Evolutionary conservation across 148 eudicot genomes (phyloP), one percentile per base, ranked within the genome.

Genomic region (Vaccinium corymbosum): DNA sequence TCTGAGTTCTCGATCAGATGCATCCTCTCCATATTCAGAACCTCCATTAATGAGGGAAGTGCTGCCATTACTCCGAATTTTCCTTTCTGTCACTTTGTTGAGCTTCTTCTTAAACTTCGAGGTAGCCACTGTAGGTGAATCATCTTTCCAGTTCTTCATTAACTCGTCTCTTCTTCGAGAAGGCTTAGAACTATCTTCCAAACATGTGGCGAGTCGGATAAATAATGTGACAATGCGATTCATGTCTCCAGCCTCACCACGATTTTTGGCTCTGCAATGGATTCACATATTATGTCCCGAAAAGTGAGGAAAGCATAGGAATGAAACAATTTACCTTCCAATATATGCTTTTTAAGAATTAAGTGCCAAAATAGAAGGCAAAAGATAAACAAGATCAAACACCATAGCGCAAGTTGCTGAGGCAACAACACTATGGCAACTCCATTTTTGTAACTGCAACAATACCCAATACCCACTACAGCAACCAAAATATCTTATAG

Each of bases 1-100:
- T 88, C 82, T 87, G 70, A 87, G 88, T 87, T 95, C 98, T 72
- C 98, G 92, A 83, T 94, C 98, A 75, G 95, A 93, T 13, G 91
- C 90, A 88, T 85, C 87, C 55, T 91, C 94, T 74, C 90, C 88
- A 89, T 88, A 83, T 85, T 93, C 98, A 88, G 84, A 73, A 83
- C 86, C 84, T 83, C 93, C 94, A 82, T 90, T 91, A 27, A 53
- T 7, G 81, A 76, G 89, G 22, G 89, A 88, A 38, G 87, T 42
- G 3, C 93, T 90, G 70, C 92, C 93, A 81, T 87, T 89, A 81
- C 97, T 89, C 73, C 83, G 81, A 25, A 51, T 53, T 87, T 92
- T 94, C 88, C 90, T 91, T 73, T 94, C 97, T 11, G 85, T 68
- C 66, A 79, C 82, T 81, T 86, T 87, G 84, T 81, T 89, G 57